Conservation (phyloP, 805 yeast species). For the Osmozyma mogii region DNA sequence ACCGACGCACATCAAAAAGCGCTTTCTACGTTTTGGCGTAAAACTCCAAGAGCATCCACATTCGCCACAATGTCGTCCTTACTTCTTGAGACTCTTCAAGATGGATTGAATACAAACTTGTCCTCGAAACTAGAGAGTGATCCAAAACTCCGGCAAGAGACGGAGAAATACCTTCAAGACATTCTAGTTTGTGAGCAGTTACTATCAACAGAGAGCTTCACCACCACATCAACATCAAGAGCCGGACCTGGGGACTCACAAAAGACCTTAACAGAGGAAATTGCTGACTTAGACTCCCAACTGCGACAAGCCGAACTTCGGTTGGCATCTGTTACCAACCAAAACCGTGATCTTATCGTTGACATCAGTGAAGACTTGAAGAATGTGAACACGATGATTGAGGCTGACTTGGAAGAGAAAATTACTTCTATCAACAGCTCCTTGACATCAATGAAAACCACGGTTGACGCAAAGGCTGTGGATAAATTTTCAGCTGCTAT, state of each 20-base stretch:
- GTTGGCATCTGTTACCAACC: constrained; percentile 33
- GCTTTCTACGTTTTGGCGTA: too few species aligned
- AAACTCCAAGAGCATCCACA: not conserved
- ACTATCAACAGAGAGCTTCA: constrained; percentile 35
- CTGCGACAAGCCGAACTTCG: constrained; percentile 41
- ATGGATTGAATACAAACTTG: constrained; percentile 19
- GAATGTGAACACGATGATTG: constrained; percentile 9
- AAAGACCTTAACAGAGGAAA: constrained; percentile 52
- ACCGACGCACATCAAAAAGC: too few species aligned
- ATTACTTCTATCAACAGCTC: constrained; percentile 4
- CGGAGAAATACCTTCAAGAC: constrained; percentile 27
- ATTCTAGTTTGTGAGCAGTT: constrained; percentile 42
- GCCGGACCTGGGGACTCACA: constrained; percentile 5
- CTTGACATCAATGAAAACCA: not conserved
- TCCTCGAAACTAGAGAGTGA: constrained; percentile 14
- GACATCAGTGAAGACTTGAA: constrained; percentile 29
- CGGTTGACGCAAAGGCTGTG: constrained; percentile 4
- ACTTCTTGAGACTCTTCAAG: constrained; percentile 25
- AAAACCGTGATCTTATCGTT: constrained; percentile 40
- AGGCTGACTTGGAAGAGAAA: constrained; percentile 10
- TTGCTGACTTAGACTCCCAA: constrained; percentile 63
- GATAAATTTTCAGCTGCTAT: constrained; percentile 17
- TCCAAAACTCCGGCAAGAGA: constrained; percentile 10
- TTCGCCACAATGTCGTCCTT: constrained; percentile 20
- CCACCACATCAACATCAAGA: constrained; percentile 30